Evolutionary conservation across 169 alveolate species (phyloP), one percentile per base, ranked within the genome.

Genomic region (Eimeria zaria): DNA sequence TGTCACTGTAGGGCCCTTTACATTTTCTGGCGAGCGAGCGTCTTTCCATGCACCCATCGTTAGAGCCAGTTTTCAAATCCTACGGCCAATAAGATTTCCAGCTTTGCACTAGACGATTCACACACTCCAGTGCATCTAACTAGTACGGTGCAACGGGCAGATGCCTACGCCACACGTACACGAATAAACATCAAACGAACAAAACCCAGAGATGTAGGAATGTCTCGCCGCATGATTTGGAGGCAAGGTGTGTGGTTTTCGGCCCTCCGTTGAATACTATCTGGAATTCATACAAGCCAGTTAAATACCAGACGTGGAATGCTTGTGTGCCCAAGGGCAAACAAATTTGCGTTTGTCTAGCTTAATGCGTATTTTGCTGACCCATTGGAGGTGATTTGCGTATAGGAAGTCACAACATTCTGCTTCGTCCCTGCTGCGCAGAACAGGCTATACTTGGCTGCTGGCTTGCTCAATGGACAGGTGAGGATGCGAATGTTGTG

Each of bases 381-480:
- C 67, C 39, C 44, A n/a, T 48, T 80, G 22, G 53, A 9, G 51
- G 48, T 80, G 27, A 27, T 51, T 53, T 30, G 71, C 91, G 53
- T n/a, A n/a, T 55, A 83, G 91, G 91, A 83, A 18, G 33, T 83
- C 44, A 83, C 91, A 58, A 83, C 91, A 27, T 83, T 83, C 33
- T 83, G 91, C 18, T 83, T 83, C 91, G 51, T 83, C 55, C 91
- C 67, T 27, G 67, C 53, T 18, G 12, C 91, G 27, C 91, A 90
- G 14, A 73, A 51, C 64, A 36, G 69, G 67, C 64, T 73, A 33
- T 90, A 73, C 89, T 33, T 90, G 60, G 95, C 74, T 48, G 95
- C 95, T 9, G 95, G 95, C 20, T 71, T 90, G 46, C 67, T 90
- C 16, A 90, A 41, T 39, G 95, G 95, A n/a, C 95, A 90, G 80